A percentile compares a stretch with the other conserved stretches of the same genome.
Evolutionary conservation across 495 filamentous ascomycete species (phyloP).

Genomic region (Glutinoglossum americanum): DNA sequence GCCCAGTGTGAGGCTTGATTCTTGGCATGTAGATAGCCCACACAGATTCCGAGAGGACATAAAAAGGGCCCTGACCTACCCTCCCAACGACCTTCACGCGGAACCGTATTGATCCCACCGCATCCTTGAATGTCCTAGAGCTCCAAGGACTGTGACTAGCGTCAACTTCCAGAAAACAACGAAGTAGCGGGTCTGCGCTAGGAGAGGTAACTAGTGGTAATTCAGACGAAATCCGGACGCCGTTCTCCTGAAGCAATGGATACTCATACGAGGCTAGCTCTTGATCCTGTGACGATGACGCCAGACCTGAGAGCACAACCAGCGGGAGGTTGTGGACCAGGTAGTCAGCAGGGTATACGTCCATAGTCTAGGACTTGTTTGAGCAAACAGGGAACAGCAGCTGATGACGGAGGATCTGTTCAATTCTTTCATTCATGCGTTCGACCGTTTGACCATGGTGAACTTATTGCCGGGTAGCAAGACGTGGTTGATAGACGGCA

Average conservation of each 20-base stretch:
- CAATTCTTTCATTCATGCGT: neutral
- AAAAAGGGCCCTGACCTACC: constrained; percentile 31
- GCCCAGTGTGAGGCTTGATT: neutral
- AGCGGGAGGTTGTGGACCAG: constrained; percentile 65
- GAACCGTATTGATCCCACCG: constrained; percentile 22
- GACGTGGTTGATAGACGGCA: neutral
- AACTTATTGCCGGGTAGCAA: constrained; percentile 7
- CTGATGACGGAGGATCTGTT: neutral
- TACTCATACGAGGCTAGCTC: constrained; percentile 17
- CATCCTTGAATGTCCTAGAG: constrained; percentile 20
- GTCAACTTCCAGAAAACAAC: constrained; percentile 45
- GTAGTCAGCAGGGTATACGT: constrained; percentile 66
- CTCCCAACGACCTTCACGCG: constrained; percentile 51
- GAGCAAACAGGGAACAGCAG: neutral
- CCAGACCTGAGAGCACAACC: constrained; percentile 55
- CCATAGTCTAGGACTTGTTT: constrained; percentile 33
- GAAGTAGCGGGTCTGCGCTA: constrained; percentile 41
- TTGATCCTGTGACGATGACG: constrained; percentile 11
- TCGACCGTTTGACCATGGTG: neutral
- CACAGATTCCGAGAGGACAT: neutral
- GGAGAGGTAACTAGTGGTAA: constrained; percentile 40
- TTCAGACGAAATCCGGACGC: constrained; percentile 40
- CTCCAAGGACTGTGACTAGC: constrained; percentile 39
- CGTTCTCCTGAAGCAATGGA: constrained; percentile 34
- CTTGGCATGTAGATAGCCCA: neutral